Evolutionary conservation across 495 filamentous ascomycete species (phyloP).

Genomic region (Annulohypoxylon stygium): DNA sequence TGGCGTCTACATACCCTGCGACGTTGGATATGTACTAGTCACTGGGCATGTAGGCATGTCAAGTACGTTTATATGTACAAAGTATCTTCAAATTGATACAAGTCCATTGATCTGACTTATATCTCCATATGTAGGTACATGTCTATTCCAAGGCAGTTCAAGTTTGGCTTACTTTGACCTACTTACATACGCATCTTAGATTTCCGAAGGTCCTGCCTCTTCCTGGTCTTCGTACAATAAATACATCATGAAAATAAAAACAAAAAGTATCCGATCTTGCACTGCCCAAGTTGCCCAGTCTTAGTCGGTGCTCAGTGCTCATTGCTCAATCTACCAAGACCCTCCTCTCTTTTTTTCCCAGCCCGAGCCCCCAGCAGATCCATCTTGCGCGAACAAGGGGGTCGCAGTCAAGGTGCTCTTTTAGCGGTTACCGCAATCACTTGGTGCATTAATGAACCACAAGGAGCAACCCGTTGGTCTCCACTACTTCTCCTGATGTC

Average conservation of each 20-base stretch:
- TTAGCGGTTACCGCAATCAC: constrained; percentile 50
- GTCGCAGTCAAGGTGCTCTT: constrained; percentile 33
- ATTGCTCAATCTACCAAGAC: constrained; percentile 9
- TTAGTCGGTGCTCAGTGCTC: neutral
- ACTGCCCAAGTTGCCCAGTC: constrained; percentile 11
- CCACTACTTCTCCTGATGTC: constrained; percentile 45
- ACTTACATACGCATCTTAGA: constrained; percentile 14
- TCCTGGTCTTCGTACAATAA: constrained; percentile 17
- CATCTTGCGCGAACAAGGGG: constrained; percentile 40
- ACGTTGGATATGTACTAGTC: constrained; percentile 10
- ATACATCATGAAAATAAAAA: constrained; percentile 1
- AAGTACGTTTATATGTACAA: neutral
- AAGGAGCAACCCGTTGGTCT: constrained; percentile 45
- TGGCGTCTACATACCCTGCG: constrained; percentile 20
- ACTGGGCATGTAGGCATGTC: neutral
- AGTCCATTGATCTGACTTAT: constrained; percentile 10
- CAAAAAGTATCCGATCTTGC: constrained; percentile 6
- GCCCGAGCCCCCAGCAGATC: constrained; percentile 39
- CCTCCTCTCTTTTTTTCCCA: constrained; percentile 4
- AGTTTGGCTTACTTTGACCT: neutral
- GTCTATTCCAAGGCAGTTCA: neutral
- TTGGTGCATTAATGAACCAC: constrained; percentile 48
- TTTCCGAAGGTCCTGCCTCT: constrained; percentile 10
- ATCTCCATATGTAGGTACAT: neutral
- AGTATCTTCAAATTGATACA: constrained; percentile 7